Evolutionary conservation across 2,329 filamentous ascomycete genomes (phyloP).

Genomic region (Hypoxylon sp.): DNA sequence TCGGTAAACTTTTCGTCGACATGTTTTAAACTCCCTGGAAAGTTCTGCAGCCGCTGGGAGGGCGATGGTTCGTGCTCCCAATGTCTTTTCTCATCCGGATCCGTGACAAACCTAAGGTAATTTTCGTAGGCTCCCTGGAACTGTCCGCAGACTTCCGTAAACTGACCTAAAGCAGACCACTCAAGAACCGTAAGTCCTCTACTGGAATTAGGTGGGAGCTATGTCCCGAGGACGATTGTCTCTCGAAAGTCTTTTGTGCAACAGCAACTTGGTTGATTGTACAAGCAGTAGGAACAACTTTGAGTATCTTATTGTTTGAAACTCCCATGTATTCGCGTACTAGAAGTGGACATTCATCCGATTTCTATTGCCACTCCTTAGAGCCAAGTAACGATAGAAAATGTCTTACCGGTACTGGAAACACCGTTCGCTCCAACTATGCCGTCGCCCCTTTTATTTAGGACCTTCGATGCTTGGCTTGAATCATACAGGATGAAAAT

Average conservation of each 20-base stretch:
- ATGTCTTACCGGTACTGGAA: neutral
- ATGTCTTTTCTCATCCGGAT: neutral
- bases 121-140: neutral
- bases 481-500: neutral
- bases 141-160: neutral
- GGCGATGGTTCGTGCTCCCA: neutral
- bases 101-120: neutral
- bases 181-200: neutral
- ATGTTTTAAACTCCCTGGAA: neutral
- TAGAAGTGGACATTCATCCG: neutral
- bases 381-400: neutral
- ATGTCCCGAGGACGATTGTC: neutral
- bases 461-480: neutral
- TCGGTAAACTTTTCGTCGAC: neutral
- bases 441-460: neutral
- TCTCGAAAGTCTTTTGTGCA: neutral
- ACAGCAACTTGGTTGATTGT: neutral
- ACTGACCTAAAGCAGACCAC: neutral
- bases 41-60: neutral
- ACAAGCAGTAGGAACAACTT: neutral
- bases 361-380: neutral
- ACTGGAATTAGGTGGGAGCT: neutral
- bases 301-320: neutral
- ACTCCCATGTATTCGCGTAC: neutral
- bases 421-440: neutral